Evolutionary conservation across 805 yeast genomes (phyloP).

Genomic region (Ogataea pini): DNA sequence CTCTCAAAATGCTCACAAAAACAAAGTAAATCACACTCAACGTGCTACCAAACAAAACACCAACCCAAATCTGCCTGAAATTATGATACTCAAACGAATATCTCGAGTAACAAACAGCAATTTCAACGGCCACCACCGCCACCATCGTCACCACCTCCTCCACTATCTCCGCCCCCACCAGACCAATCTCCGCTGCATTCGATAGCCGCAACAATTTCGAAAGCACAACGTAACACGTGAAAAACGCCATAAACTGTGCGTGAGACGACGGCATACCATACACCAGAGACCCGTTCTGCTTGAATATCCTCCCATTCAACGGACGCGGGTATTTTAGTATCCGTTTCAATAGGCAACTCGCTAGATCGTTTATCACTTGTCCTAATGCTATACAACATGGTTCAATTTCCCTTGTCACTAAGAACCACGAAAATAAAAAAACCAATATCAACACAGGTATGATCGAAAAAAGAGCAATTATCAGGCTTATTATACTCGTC

Average conservation of each 20-base stretch:
- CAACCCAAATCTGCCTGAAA: slow-evolving; percentile 69
- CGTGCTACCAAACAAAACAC: slow-evolving; percentile 60
- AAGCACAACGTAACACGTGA: slow-evolving; percentile 51
- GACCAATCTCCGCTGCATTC: slow-evolving; percentile 31
- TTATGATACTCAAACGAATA: slow-evolving; percentile 81
- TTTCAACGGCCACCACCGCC: slow-evolving; percentile 32
- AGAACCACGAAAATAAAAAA: slow-evolving; percentile 81
- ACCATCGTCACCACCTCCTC: slow-evolving; percentile 11
- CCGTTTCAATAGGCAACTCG: slow-evolving; percentile 68
- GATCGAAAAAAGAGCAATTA: slow-evolving; percentile 72
- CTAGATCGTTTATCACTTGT: slow-evolving; percentile 73
- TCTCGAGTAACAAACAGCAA: slow-evolving; percentile 64
- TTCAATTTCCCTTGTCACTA: slow-evolving; percentile 80
- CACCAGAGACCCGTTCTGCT: slow-evolving; percentile 39
- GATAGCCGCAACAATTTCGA: slow-evolving; percentile 43
- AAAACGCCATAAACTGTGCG: slow-evolving; percentile 92
- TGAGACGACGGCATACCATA: slow-evolving; percentile 99
- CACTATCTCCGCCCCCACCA: too few species aligned
- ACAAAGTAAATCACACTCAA: slow-evolving; percentile 61
- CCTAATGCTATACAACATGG: slow-evolving; percentile 84
- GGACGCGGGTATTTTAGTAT: slow-evolving; percentile 77
- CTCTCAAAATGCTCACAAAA: slow-evolving; percentile 55
- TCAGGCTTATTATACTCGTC: slow-evolving; percentile 55
- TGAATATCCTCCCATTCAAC: slow-evolving; percentile 38
- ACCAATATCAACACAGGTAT: slow-evolving; percentile 78